A percentile compares a stretch with the other conserved stretches of the same genome.
Evolutionary conservation across 2,329 filamentous ascomycete genomes (phyloP).

Genomic region (Talaromyces sp.): DNA sequence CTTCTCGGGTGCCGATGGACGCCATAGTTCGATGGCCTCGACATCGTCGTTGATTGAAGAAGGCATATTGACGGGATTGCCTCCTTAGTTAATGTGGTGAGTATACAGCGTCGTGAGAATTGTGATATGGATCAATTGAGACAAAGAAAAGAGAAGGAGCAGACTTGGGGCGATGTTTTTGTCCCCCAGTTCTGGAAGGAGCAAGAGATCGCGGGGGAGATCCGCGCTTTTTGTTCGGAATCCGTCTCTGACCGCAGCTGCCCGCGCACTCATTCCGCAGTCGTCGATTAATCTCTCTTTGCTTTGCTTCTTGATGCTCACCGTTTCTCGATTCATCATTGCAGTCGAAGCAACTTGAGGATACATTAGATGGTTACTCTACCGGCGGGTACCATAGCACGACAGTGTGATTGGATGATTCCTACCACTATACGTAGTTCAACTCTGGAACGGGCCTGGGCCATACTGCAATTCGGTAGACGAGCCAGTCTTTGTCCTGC

Average conservation of each 20-base stretch:
- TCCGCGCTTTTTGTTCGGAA: conserved; percentile 5
- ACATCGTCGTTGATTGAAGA: conserved; percentile 8
- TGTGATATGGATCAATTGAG: neutral
- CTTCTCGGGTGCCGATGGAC: conserved; percentile 62
- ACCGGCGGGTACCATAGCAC: neutral
- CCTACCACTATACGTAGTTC: neutral
- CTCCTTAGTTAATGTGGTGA: neutral
- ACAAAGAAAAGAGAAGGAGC: neutral
- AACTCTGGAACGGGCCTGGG: neutral
- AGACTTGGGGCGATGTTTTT: neutral
- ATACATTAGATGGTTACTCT: neutral
- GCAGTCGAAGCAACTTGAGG: neutral
- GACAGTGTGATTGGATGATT: neutral
- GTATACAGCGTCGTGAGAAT: neutral
- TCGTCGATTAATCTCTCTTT: neutral
- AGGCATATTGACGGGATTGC: conserved; percentile 10
- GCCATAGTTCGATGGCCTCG: conserved; percentile 61
- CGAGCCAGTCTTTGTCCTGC: neutral
- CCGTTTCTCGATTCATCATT: neutral
- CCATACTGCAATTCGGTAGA: neutral
- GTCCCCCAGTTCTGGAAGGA: neutral
- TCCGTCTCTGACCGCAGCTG: neutral
- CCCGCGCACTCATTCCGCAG: conserved; percentile 4
- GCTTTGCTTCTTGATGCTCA: neutral
- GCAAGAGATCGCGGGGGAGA: neutral